A percentile compares a stretch with the other conserved stretches of the same genome.
Evolutionary conservation across 306 rosid genomes (phyloP).

Genomic region (Prinsepia uniflora): DNA sequence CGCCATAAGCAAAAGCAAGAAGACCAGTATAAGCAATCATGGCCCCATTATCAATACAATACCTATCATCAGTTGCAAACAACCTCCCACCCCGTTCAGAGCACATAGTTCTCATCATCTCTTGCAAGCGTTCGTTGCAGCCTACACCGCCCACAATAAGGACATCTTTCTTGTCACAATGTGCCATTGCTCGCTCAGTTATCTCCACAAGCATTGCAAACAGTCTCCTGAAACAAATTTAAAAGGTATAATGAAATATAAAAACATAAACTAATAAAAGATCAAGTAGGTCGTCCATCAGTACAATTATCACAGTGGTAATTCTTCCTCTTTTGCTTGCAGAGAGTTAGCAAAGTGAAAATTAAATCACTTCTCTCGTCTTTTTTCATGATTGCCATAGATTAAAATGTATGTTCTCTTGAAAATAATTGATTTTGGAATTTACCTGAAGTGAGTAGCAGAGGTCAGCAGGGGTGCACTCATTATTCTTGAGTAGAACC

Average conservation of each 20-base stretch:
- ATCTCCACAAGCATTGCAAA: conserved; percentile 97
- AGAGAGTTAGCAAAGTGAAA: not conserved
- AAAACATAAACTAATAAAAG: no score
- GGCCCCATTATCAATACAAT: conserved; percentile 89
- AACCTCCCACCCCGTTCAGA: conserved; percentile 79
- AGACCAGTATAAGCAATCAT: conserved; percentile 97
- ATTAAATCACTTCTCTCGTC: no score
- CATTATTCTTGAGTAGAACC: conserved; percentile 67
- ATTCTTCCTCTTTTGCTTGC: not conserved
- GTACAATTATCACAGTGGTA: not conserved
- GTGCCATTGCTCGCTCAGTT: conserved; percentile 96
- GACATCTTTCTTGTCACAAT: conserved; percentile 79
- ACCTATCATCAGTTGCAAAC: conserved; percentile 92
- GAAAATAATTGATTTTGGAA: not conserved
- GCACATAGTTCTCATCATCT: conserved; percentile 95
- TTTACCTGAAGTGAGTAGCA: conserved; percentile 90
- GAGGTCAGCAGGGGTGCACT: conserved; percentile 91
- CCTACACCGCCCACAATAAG: conserved; percentile 96
- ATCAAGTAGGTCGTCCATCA: not conserved
- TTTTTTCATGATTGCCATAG: not conserved
- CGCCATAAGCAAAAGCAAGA: conserved; percentile 70
- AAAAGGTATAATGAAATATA: not conserved
- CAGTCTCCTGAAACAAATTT: conserved; percentile 51
- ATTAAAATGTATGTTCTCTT: not conserved
- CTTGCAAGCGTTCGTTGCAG: conserved; percentile 84